These are phyloP conservation scores for Arxiozyma bovina DNA, from an alignment of 1,139 yeast genomes.

Conservation along the genomic window DNA sequence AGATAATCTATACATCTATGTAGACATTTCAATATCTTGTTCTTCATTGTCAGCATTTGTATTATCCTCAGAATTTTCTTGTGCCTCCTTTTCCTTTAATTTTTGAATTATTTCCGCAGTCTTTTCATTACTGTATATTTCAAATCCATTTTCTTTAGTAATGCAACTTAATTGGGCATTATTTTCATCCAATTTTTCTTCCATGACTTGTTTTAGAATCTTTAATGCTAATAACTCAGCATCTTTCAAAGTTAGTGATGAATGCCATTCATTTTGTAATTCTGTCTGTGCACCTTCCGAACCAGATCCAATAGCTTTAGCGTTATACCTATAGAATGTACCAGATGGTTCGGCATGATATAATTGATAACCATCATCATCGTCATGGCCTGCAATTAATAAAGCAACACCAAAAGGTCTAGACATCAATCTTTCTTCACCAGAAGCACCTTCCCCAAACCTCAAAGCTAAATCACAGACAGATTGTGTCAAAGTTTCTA, in stretches of 20 bases:
- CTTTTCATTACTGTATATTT: slow-evolving; percentile 74
- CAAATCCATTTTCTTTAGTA: slow-evolving; percentile 78
- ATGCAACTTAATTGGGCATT: slow-evolving; percentile 95
- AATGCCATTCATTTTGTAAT: slow-evolving; percentile 92
- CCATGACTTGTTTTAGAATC: slow-evolving; percentile 96
- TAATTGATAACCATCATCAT: slow-evolving; percentile 89
- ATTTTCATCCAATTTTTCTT: slow-evolving; percentile 90
- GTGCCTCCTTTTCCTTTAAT: slow-evolving; percentile 63
- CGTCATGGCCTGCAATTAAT: slow-evolving; percentile 88
- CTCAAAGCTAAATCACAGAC: slow-evolving; percentile 95
- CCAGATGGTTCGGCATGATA: slow-evolving; percentile 99
- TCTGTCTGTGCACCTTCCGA: slow-evolving; percentile 99
- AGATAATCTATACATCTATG: slow-evolving; percentile 3
- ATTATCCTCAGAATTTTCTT: slow-evolving; percentile 33
- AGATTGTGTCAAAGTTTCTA: slow-evolving; percentile 89
- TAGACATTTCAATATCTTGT: slow-evolving; percentile 28
- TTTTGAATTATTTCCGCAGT: slow-evolving; percentile 73
- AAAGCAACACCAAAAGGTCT: slow-evolving; percentile 99
- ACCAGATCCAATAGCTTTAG: slow-evolving; percentile 98
- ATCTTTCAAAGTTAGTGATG: slow-evolving; percentile 84
- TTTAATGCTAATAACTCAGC: slow-evolving; percentile 87
- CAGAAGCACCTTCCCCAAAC: slow-evolving; percentile 97
- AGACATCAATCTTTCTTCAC: slow-evolving; percentile 94
- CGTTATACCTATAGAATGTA: slow-evolving; percentile 93
- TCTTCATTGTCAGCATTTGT: slow-evolving; percentile 3